Evolutionary conservation across 2,329 filamentous ascomycete genomes (phyloP).

Genomic region (Thelonectria discophora): DNA sequence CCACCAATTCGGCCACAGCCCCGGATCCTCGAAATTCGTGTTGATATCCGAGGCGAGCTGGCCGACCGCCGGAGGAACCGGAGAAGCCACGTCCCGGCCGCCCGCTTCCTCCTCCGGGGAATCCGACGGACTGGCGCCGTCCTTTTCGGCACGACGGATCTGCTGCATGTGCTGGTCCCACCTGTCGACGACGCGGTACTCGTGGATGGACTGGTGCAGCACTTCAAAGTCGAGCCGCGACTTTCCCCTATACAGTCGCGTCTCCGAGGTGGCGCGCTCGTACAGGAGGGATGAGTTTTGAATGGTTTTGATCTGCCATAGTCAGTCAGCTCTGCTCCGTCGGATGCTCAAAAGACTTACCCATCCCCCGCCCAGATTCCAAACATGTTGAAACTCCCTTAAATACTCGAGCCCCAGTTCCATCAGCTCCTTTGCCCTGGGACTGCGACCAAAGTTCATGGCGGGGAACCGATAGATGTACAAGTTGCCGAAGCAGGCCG

Average conservation of each 20-base stretch:
- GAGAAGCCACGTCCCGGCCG: background rate
- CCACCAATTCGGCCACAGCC: constrained; percentile 39
- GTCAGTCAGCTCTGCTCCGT: background rate
- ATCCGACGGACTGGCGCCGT: background rate
- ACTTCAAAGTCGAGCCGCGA: constrained; percentile 35
- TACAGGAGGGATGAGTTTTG: constrained; percentile 34
- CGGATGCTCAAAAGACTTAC: background rate
- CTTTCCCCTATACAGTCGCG: constrained; percentile 29
- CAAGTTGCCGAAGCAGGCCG: constrained; percentile 53
- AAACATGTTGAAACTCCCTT: constrained; percentile 35
- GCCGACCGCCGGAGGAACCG: background rate
- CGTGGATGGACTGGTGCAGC: constrained; percentile 34
- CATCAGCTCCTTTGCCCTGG: constrained; percentile 31
- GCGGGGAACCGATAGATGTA: constrained; percentile 52
- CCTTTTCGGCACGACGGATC: constrained; percentile 34
- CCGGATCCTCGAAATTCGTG: constrained; percentile 5
- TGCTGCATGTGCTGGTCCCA: constrained; percentile 36
- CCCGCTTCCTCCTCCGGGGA: background rate
- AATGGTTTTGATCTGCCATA: constrained; percentile 38
- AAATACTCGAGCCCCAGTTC: constrained; percentile 34
- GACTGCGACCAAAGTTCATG: constrained; percentile 47
- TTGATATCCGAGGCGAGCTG: constrained; percentile 20
- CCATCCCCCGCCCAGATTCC: constrained; percentile 38
- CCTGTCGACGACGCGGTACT: constrained; percentile 32
- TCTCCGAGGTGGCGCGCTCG: constrained; percentile 35